Base-by-base conservation (phyloP, 2,329 filamentous ascomycete genomes). In the Penicillium sp. region DNA sequence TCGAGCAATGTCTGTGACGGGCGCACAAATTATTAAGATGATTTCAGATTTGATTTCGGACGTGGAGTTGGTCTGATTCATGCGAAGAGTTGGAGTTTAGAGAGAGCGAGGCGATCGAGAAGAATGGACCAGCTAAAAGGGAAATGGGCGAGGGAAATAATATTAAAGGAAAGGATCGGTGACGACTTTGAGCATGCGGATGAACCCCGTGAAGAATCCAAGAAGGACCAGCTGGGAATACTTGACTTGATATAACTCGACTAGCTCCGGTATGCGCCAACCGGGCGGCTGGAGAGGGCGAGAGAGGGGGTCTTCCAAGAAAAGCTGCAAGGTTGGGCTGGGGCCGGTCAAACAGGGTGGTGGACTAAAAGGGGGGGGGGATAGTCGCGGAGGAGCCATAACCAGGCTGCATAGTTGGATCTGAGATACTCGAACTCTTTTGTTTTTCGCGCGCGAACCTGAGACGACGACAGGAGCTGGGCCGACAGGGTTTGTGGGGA, bases 181-280 rank as follows among this genome's bases (percentile, higher is more conserved):
- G 67, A 68, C 65, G 66, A 68, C 58, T 66, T 63, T 67, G 70
- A 56, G 72, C 73, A 74, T 75, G 73, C 66, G 71, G 66, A 71
- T 71, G 70, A 68, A 62, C 68, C 72, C 65, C 72, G 72, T 74
- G 73, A 74, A 74, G 69, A 73, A 73, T 73, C 68, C 58, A 51
- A 59, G 62, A 60, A 59, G 65, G 45, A 33, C 57, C 53, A 62
- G 44, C 44, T 65, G 66, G 68, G 68, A 70, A 70, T 70, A 58
- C 61, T 56, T 56, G 37, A 61, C 33, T 70, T 73, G 70, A 71
- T 73, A 72, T 71, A 73, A 54, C 30, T 35, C 19, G n/a, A 38
- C 33, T 28, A 38, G 51, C 37, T 28, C 17, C 35, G 67, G 68
- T 66, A 70, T 70, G 68, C 63, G 65, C 64, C 65, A 65, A 26